Conservation (phyloP, 306 rosid species). For the Sophora flavescens region DNA sequence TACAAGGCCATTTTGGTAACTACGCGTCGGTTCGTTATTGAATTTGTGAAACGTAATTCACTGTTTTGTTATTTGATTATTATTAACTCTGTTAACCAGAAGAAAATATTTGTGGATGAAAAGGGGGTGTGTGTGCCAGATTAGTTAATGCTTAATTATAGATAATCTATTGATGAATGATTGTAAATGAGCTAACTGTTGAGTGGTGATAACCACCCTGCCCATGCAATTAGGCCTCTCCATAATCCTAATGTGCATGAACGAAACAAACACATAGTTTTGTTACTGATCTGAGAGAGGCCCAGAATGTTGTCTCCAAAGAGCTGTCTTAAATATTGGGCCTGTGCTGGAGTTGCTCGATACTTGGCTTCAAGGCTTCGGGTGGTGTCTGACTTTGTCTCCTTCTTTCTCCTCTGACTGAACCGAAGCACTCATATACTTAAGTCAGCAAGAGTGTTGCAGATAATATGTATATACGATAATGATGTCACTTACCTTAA, state of each 20-base stretch:
- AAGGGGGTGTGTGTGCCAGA: background rate
- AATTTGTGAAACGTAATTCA: background rate
- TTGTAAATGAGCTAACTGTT: slow-evolving; percentile 15
- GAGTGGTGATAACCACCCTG: background rate
- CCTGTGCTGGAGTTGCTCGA: no score
- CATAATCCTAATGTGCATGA: background rate
- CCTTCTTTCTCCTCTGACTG: no score
- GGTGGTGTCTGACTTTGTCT: no score
- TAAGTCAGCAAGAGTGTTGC: no score
- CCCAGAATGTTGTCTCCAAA: no score
- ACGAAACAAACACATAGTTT: no score
- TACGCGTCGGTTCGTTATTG: background rate
- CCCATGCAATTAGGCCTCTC: background rate
- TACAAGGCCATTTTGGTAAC: slow-evolving; percentile 39
- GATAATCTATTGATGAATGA: slow-evolving; percentile 32
- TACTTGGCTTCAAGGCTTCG: no score
- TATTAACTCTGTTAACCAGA: background rate
- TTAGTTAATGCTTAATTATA: slow-evolving; percentile 43
- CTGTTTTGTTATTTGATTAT: background rate
- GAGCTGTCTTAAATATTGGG: no score
- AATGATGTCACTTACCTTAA: no score
- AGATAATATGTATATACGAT: no score
- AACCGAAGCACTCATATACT: no score
- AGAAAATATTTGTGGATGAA: slow-evolving; percentile 20
- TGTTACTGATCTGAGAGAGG: no score